Base-by-base conservation (phyloP, 768 basidiomycete species). In the Chiua virens region DNA sequence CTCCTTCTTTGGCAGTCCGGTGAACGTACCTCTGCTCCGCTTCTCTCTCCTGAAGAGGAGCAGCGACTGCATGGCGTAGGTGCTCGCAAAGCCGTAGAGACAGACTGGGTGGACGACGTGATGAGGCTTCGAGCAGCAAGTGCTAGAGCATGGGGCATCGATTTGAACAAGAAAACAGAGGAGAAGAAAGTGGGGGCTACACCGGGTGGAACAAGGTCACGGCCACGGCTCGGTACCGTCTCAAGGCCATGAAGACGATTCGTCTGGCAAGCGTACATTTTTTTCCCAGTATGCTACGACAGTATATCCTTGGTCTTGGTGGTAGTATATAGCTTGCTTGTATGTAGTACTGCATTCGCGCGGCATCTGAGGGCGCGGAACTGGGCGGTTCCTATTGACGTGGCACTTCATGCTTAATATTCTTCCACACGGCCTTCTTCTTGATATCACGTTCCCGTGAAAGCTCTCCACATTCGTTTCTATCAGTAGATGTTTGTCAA, bases 1-100 rank as follows among this genome's bases (percentile, higher is more conserved):
- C 73, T 92, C 9, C 72, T 88, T n/a, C 69, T 89, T 14, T 90
- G 87, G 86, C 80, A 86, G 11, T 71, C 71, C 15, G 87, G 85
- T 1, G 67, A 76, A 32, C 85, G 89, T 23, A 75, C 65, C 1
- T 76, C 78, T 0, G 37, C 73, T 7, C 70, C 72, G 5, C 68
- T 88, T 10, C 75, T 86, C 11, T 66, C 79, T 3, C 60, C 63
- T 0, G 72, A 73, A 32, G 82, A 86, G 45, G 89, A 92, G 66
- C 64, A 71, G 53, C 67, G 64, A 43, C 61, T 92, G 20, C 81
- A 82, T 57, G 66, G 70, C 18, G 56, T 77, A 30, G 85, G 81
- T 23, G 55, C 70, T 47, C 70, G 66, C 54, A 71, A 83, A 46
- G 67, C 79, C 20, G 64, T 69, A 21, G 79, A 84, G 62, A 77